Base-by-base conservation (phyloP, 140 eudicot genomes). In the Bidens hawaiensis region DNA sequence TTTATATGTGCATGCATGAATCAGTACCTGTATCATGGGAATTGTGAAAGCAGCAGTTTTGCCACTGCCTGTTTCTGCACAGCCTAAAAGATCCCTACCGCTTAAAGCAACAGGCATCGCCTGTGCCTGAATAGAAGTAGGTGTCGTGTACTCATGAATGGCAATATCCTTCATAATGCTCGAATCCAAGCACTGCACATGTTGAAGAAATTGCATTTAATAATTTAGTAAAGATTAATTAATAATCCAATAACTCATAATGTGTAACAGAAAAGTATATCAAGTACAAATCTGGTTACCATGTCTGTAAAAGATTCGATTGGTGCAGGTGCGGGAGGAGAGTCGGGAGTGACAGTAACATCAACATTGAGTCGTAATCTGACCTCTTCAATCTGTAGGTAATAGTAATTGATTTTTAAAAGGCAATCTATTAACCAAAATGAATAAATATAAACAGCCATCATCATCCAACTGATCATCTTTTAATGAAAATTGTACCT, bases 41-140 rank as follows among this genome's bases (percentile, higher is more conserved):
- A 31, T 10, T 5, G 8, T 31, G 6, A 31, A 31, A 7, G 9
- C 38, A 31, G 38, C 8, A 31, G 96, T 88, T 72, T 88, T 88
- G 17, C 96, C 96, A 41, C 89, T 81, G 46, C 96, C 96, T 64
- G 96, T 84, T 79, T 88, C 94, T 48, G 96, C 96, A 73, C 94
- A 84, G 30, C 94, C 96, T 61, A 84, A 70, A 55, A 88, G 96
- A 82, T 88, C 96, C 65, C 87, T 77, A 31, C 96, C 94, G 62
- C 85, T 82, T 49, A 84, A 74, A 72, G 96, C 96, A 67, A 88
- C 82, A 18, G 96, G 96, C 94, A 88, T 84, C 62, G 96, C 94
- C 55, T 88, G 96, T 8, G 94, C 89, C 71, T 88, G 96, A 42
- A 88, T 84, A 40, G 96, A 82, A 49, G 96, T 88, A 11, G 96